These are phyloP conservation scores for Pichia sp. DNA, from an alignment of 1,139 yeast genomes.

Conservation along the genomic window DNA sequence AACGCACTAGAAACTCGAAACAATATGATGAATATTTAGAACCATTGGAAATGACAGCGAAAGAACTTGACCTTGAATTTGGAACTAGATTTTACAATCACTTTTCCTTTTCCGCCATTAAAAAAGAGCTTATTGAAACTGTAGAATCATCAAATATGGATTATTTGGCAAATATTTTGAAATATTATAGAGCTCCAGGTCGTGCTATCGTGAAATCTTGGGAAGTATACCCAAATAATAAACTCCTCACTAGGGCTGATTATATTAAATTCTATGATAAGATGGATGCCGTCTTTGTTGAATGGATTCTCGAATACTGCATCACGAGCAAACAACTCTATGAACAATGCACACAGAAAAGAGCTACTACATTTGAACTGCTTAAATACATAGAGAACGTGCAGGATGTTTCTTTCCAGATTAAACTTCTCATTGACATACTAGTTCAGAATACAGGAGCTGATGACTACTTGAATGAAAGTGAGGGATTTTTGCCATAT, in stretches of 20 bases:
- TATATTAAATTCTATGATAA: slow-evolving; percentile 8
- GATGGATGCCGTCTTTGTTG: slow-evolving; percentile 9
- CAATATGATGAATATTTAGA: slow-evolving; percentile 3
- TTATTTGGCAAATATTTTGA: slow-evolving; percentile 2
- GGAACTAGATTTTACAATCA: slow-evolving; percentile 7
- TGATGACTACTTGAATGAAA: slow-evolving; percentile 3
- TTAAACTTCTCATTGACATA: slow-evolving; percentile 6
- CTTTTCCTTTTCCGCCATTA: slow-evolving; percentile 4
- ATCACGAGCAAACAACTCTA: slow-evolving; percentile 1
- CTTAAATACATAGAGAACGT: slow-evolving; percentile 1
- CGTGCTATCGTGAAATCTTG: slow-evolving; percentile 1
- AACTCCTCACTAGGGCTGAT: slow-evolving; percentile 1
- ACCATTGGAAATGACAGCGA: slow-evolving; percentile 5
- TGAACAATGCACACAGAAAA: background rate
- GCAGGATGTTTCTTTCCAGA: slow-evolving; percentile 10
- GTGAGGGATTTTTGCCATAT: slow-evolving; percentile 10
- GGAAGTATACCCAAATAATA: slow-evolving; percentile 6
- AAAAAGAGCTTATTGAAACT: slow-evolving; percentile 6
- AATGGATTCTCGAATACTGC: slow-evolving; percentile 11
- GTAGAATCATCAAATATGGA: slow-evolving; percentile 3
- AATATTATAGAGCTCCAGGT: slow-evolving; percentile 1
- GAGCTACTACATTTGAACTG: slow-evolving; percentile 3
- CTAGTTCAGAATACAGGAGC: slow-evolving; percentile 2
- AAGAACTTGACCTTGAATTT: slow-evolving; percentile 8
- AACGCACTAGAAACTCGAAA: background rate